Percentiles rank a stretch among this genome's conserved stretches.
Conservation (phyloP, 495 filamentous ascomycete genomes). For the Lasiosphaeris hirsuta region DNA sequence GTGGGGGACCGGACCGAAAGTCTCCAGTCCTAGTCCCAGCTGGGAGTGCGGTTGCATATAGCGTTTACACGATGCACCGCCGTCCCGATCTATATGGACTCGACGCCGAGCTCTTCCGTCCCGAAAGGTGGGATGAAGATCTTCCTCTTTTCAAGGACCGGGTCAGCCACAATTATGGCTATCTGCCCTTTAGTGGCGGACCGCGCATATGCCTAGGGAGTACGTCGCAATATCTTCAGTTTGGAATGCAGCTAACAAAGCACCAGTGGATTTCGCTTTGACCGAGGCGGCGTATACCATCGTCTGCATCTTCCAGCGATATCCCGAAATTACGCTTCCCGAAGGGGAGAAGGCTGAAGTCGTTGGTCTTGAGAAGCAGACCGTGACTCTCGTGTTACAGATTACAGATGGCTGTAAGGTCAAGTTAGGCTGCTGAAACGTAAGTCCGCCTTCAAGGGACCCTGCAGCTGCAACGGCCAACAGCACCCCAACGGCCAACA, state of each 20-base stretch:
- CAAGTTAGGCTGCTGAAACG: background rate
- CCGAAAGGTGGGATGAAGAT: slow-evolving; percentile 5
- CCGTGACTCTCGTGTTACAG: slow-evolving; percentile 5
- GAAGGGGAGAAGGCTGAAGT: slow-evolving; percentile 4
- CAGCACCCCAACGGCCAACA: too few relatives aligned
- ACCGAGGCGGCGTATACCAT: slow-evolving; percentile 8
- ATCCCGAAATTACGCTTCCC: slow-evolving; percentile 4
- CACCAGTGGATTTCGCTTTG: slow-evolving; percentile 6
- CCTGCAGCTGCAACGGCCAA: too few relatives aligned
- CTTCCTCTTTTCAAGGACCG: slow-evolving; percentile 9
- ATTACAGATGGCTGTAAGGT: slow-evolving; percentile 8
- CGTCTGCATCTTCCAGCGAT: slow-evolving; percentile 5
- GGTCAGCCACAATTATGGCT: background rate
- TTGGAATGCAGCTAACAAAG: background rate
- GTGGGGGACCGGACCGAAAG: slow-evolving; percentile 7
- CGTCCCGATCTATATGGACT: slow-evolving; percentile 5
- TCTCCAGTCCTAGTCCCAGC: slow-evolving; percentile 2
- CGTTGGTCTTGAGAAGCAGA: slow-evolving; percentile 4
- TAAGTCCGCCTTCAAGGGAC: too few relatives aligned
- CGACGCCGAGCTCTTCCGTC: slow-evolving; percentile 3
- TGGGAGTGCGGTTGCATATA: background rate
- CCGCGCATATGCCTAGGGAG: slow-evolving; percentile 5
- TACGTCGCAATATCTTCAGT: background rate
- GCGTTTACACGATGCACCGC: slow-evolving; percentile 2
- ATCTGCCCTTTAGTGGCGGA: slow-evolving; percentile 5